phyloP scores from a whole-genome alignment of 2,329 filamentous ascomycete species.

The Talaromyces atroroseus region DNA sequence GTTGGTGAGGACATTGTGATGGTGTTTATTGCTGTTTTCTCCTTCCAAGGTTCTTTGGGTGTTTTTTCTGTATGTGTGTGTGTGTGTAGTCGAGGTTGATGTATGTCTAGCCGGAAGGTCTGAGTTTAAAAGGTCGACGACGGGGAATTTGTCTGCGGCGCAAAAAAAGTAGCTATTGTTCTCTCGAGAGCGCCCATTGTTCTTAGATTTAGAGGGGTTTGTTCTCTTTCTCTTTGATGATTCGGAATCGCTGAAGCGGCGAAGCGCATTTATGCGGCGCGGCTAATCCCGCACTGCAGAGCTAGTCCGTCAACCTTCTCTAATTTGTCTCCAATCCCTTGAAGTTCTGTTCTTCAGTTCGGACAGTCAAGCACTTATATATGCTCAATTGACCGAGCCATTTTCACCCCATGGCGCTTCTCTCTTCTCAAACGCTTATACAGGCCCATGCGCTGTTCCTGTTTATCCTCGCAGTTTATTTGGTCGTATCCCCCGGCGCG shows the following conservation, averaged over 20 bases:
- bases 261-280: background rate
- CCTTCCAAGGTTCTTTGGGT: background rate
- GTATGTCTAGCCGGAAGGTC: background rate
- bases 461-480: slow-evolving; percentile 75
- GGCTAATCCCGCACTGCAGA: slow-evolving; percentile 1
- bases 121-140: background rate
- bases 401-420: slow-evolving; percentile 64
- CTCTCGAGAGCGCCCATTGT: background rate
- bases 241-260: background rate
- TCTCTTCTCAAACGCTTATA: slow-evolving; percentile 76
- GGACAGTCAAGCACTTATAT: background rate
- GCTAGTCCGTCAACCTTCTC: background rate
- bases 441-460: slow-evolving; percentile 79
- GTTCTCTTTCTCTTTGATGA: background rate
- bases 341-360: no score
- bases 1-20: slow-evolving; percentile 20
- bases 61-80: background rate
- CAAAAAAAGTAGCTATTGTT: slow-evolving; percentile 7
- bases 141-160: background rate
- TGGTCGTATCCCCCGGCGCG: slow-evolving; percentile 65
- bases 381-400: background rate
- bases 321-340: background rate
- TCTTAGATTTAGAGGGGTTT: background rate
- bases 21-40: background rate
- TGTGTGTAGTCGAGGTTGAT: background rate